Conservation (phyloP, 495 filamentous ascomycete species). For the Cercophora newfieldiana region DNA sequence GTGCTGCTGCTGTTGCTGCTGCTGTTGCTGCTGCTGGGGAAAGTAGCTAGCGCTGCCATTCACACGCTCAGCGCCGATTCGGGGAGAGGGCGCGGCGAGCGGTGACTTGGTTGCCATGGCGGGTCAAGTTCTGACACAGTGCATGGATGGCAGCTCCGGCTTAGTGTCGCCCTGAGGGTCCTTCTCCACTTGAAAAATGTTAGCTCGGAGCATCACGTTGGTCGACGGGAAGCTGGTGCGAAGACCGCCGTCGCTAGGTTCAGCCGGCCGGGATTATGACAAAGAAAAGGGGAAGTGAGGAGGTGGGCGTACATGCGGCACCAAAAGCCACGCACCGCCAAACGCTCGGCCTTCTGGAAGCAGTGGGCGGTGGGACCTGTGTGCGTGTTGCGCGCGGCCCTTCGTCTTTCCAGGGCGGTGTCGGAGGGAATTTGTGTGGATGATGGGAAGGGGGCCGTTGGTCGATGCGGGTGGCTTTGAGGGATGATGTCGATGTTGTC, state of each 20-base stretch:
- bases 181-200: conserved; percentile 1
- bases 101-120: conserved; percentile 32
- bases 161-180: conserved; percentile 4
- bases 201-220: conserved; percentile 5
- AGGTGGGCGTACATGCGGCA: conserved; percentile 13
- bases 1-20: conserved; percentile 30
- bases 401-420: not conserved
- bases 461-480: not conserved
- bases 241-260: not conserved
- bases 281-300: not conserved
- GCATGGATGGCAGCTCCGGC: conserved; percentile 15
- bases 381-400: not conserved
- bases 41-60: conserved; percentile 22
- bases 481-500: conserved; percentile 9
- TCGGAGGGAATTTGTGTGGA: not conserved
- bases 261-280: not conserved
- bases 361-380: not conserved
- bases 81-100: conserved; percentile 20
- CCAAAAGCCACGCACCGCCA: not conserved
- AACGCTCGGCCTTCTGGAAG: not conserved
- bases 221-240: not conserved
- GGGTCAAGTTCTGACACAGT: conserved; percentile 8
- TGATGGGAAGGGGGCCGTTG: not conserved
- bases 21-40: conserved; percentile 30
- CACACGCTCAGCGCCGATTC: conserved; percentile 19